phyloP scores from a whole-genome alignment of 1,284 basidiomycete genomes.

The Caloboletus firmus region DNA sequence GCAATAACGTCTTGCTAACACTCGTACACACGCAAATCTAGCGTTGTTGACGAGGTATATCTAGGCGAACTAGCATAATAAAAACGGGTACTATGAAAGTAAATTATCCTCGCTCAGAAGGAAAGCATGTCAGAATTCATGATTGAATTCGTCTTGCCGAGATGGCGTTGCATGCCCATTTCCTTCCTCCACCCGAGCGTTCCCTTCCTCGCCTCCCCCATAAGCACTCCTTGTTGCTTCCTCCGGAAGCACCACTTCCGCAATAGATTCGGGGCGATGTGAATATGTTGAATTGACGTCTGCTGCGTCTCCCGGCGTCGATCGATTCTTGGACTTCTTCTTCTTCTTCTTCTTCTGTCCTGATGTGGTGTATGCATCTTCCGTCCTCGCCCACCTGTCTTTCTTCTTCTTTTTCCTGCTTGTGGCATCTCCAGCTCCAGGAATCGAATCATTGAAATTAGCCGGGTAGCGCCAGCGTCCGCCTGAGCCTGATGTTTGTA shows the following conservation, averaged over 20 bases:
- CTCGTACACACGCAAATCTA: too few species aligned
- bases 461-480: conserved; percentile 80
- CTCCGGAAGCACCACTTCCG: conserved; percentile 58
- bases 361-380: conserved; percentile 69
- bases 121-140: conserved; percentile 42
- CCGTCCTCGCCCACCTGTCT: conserved; percentile 79
- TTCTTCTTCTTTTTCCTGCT: conserved; percentile 74
- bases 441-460: conserved; percentile 69
- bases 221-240: conserved; percentile 68
- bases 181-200: conserved; percentile 16
- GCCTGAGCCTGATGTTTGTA: conserved; percentile 33
- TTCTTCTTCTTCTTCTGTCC: conserved; percentile 50
- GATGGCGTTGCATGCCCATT: conserved; percentile 18
- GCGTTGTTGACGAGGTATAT: conserved; percentile 9
- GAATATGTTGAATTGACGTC: conserved; percentile 48
- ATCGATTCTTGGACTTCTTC: conserved; percentile 56
- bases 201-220: conserved; percentile 36
- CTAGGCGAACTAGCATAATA: conserved; percentile 1
- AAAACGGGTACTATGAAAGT: conserved; percentile 12
- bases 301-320: conserved; percentile 42
- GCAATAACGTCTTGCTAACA: too few species aligned
- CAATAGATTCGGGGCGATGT: conserved; percentile 40
- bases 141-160: conserved; percentile 43
- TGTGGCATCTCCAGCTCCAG: conserved; percentile 38
- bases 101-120: background rate